Conservation (phyloP, 2,329 filamentous ascomycete species). For the Pseudogymnoascus sp. region DNA sequence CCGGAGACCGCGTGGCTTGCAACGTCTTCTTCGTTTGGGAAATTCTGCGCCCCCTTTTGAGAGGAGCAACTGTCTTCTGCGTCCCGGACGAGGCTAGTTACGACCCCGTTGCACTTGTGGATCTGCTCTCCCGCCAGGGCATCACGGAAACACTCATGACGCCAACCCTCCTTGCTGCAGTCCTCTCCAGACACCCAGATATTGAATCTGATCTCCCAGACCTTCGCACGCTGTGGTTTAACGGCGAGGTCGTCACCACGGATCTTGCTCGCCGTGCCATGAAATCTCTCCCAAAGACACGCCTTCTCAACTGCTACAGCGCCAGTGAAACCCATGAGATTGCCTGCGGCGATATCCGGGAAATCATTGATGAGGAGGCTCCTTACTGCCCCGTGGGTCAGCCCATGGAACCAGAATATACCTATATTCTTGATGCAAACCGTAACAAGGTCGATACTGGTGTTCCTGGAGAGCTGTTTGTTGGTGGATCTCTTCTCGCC, state of each 20-base stretch:
- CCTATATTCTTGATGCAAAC: constrained; percentile 65
- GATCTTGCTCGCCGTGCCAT: constrained; percentile 61
- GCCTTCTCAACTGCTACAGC: constrained; percentile 73
- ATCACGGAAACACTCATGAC: constrained; percentile 81
- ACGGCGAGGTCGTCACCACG: constrained; percentile 74
- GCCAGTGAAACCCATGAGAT: constrained; percentile 58
- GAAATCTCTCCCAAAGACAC: constrained; percentile 55
- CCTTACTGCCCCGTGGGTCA: constrained; percentile 68
- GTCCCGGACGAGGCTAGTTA: constrained; percentile 72
- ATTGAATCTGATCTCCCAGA: constrained; percentile 56
- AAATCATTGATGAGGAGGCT: constrained; percentile 56
- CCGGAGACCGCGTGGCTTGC: constrained; percentile 73
- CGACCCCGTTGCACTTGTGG: constrained; percentile 66
- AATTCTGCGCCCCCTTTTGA: constrained; percentile 66
- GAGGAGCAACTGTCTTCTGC: constrained; percentile 67
- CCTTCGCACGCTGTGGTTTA: constrained; percentile 67
- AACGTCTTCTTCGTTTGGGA: constrained; percentile 88
- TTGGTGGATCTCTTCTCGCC: constrained; percentile 66
- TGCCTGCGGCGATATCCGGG: constrained; percentile 65
- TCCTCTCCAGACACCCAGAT: constrained; percentile 61
- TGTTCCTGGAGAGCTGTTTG: constrained; percentile 62
- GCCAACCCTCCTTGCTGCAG: constrained; percentile 67
- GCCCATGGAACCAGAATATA: constrained; percentile 58
- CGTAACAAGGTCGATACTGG: constrained; percentile 57
- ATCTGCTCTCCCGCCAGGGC: constrained; percentile 55